Evolutionary conservation across 306 rosid genomes (phyloP).

Genomic region (Datisca glomerata): DNA sequence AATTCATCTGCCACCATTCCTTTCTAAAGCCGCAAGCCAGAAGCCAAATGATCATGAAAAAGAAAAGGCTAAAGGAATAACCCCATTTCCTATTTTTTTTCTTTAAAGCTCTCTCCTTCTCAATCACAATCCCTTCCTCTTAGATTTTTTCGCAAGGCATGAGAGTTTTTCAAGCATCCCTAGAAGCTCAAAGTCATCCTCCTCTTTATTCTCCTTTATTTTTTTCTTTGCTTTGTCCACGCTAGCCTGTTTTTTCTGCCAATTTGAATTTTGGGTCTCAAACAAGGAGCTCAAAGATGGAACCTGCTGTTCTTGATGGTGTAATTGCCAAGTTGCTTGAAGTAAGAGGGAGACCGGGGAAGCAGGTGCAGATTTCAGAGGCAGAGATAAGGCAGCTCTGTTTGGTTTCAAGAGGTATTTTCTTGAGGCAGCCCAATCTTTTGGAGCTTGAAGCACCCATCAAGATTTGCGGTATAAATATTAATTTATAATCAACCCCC

Average conservation of each 20-base stretch:
- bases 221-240: conserved; percentile 12
- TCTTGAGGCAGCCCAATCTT: conserved; percentile 70
- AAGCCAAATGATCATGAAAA: not conserved
- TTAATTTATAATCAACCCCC: too few relatives aligned
- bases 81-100: not conserved
- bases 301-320: conserved; percentile 48
- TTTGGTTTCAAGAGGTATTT: conserved; percentile 44
- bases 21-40: conserved; percentile 12
- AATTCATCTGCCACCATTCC: conserved; percentile 23
- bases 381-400: conserved; percentile 70
- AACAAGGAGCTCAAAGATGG: conserved; percentile 26
- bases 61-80: conserved; percentile 5
- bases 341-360: conserved; percentile 55
- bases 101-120: not conserved
- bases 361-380: conserved; percentile 63
- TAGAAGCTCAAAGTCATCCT: conserved; percentile 10
- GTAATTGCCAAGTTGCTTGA: conserved; percentile 58
- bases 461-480: conserved; percentile 66
- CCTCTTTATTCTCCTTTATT: conserved; percentile 19
- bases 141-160: conserved; percentile 7
- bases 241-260: conserved; percentile 5
- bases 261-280: conserved; percentile 3
- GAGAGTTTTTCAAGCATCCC: conserved; percentile 11
- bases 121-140: not conserved
- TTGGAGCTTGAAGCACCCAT: conserved; percentile 80